These are phyloP conservation scores for Xylaria telfairii DNA, from an alignment of 495 filamentous ascomycete genomes.

Conservation along the genomic window DNA sequence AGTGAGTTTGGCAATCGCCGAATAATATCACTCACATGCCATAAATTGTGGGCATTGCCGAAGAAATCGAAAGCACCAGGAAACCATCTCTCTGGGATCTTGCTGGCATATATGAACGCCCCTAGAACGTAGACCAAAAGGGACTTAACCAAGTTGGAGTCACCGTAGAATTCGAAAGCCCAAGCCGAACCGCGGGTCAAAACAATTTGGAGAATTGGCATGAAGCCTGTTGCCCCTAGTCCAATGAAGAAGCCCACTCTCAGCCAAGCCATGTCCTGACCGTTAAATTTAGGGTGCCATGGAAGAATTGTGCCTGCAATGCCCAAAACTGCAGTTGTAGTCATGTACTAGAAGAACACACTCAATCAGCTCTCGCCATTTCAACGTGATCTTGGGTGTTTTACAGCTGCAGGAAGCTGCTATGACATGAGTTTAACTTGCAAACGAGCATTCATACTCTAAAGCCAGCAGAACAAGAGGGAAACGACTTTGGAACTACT, in stretches of 20 bases:
- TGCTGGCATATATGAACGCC: slow-evolving; percentile 87
- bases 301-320: slow-evolving; percentile 89
- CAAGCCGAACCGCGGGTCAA: slow-evolving; percentile 74
- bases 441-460: not conserved
- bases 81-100: slow-evolving; percentile 90
- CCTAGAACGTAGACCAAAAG: slow-evolving; percentile 84
- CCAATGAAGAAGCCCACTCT: slow-evolving; percentile 92
- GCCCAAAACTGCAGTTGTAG: slow-evolving; percentile 79
- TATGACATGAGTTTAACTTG: not conserved
- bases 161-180: slow-evolving; percentile 79
- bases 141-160: slow-evolving; percentile 82
- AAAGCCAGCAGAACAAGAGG: not conserved
- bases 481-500: not conserved
- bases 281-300: slow-evolving; percentile 97
- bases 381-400: not conserved
- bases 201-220: slow-evolving; percentile 84
- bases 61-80: slow-evolving; percentile 94
- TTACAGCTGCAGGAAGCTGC: not conserved
- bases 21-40: slow-evolving; percentile 69
- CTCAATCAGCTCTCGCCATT: not conserved
- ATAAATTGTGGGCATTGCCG: slow-evolving; percentile 94
- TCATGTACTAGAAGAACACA: slow-evolving; percentile 65
- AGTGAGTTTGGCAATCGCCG: not conserved
- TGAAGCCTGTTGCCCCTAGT: slow-evolving; percentile 87
- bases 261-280: slow-evolving; percentile 85